Percentiles rank a stretch among this genome's conserved stretches.
phyloP scores from a whole-genome alignment of 129 eudicot species.

The Oenanthe sinensis region DNA sequence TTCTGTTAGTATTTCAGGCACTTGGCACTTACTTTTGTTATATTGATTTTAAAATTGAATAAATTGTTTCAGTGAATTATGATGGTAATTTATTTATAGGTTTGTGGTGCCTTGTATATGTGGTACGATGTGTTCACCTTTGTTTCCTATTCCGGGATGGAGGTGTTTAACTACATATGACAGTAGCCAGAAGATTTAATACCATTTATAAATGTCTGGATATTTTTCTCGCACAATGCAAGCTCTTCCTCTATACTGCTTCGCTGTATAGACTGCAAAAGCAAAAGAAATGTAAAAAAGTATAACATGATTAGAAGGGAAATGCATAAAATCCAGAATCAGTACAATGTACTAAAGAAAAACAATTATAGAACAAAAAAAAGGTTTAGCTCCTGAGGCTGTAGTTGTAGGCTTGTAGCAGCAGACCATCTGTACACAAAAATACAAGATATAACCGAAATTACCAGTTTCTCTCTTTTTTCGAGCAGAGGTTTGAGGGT shows the following conservation, averaged over 20 bases:
- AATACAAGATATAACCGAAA: not conserved
- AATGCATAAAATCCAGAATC: not conserved
- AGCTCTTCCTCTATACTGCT: slow-evolving; percentile 26
- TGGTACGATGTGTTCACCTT: too few relatives aligned
- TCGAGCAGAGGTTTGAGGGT: slow-evolving; percentile 19
- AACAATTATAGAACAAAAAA: not conserved
- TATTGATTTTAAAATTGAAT: not conserved
- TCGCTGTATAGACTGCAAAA: slow-evolving; percentile 24
- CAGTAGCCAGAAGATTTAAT: not conserved
- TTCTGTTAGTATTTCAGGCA: not conserved
- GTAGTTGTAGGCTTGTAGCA: not conserved
- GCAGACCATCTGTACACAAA: not conserved
- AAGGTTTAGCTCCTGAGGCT: not conserved
- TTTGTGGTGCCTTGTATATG: too few relatives aligned
- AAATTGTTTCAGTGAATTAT: not conserved
- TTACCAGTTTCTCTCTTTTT: slow-evolving; percentile 32
- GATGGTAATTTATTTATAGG: not conserved
- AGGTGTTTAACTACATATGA: not conserved
- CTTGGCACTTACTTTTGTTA: not conserved
- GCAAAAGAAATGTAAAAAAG: not conserved
- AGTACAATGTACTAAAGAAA: not conserved
- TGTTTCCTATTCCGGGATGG: not conserved
- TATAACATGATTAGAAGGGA: not conserved
- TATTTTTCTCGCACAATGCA: slow-evolving; percentile 25
- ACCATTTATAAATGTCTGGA: slow-evolving; percentile 20